Evolutionary conservation across 345 rosid genomes (phyloP).

Genomic region (Firmiana major): DNA sequence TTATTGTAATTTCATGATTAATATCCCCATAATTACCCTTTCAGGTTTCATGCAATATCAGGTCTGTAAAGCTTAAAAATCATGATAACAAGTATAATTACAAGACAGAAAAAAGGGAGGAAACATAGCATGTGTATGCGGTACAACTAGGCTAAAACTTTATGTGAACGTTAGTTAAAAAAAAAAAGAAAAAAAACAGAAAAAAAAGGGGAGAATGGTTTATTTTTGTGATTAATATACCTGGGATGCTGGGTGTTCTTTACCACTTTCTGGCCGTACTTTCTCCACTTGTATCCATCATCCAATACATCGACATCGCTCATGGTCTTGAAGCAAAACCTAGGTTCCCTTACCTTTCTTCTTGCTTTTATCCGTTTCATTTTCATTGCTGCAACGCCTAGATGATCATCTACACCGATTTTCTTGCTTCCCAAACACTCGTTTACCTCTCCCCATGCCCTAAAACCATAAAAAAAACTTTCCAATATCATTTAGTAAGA

Average conservation of each 20-base stretch:
- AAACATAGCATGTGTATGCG: conserved; percentile 32
- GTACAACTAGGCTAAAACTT: conserved; percentile 22
- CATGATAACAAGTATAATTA: conserved; percentile 24
- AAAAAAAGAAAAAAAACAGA: conserved; percentile 6
- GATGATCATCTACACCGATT: conserved; percentile 28
- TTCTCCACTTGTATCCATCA: conserved; percentile 98
- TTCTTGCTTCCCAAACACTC: conserved; percentile 40
- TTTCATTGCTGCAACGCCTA: conserved; percentile 59
- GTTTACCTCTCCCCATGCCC: conserved; percentile 58
- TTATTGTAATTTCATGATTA: conserved; percentile 1
- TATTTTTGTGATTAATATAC: conserved; percentile 23
- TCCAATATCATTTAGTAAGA: neutral
- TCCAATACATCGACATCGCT: conserved; percentile 94
- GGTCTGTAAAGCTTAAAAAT: conserved; percentile 27
- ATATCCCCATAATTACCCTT: neutral
- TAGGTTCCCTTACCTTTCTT: conserved; percentile 92
- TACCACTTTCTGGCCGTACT: conserved; percentile 98
- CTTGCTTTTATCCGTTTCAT: conserved; percentile 82
- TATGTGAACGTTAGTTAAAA: conserved; percentile 11
- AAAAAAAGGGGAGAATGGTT: neutral
- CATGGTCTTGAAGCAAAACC: conserved; percentile 97
- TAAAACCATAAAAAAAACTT: conserved; percentile 4
- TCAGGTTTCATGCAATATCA: conserved; percentile 26
- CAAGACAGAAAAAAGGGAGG: neutral
- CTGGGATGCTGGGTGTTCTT: conserved; percentile 99